Evolutionary conservation across 306 rosid genomes (phyloP), one percentile per base, ranked within the genome.

Genomic region (Cicer pinnatifidum): DNA sequence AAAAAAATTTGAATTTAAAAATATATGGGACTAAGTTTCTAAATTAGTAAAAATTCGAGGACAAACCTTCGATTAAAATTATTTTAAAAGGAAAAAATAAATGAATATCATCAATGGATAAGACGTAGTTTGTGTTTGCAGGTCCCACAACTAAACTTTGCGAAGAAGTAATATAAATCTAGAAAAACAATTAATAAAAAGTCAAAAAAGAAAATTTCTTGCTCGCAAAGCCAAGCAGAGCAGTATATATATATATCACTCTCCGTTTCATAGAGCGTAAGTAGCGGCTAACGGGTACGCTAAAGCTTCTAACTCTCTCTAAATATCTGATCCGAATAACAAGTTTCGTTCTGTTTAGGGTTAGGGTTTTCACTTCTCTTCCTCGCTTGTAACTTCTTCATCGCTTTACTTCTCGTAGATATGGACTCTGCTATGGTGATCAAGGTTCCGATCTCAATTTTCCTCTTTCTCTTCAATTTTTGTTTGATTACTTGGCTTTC

Each of bases 381-480:
- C 53, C 9, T 54, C 61, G 51, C 53, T 65, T 45, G 56, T 20
- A n/a, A 39, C 88, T 53, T 58, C 39, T 43, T 33, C 35, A 8
- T 41, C 73, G 60, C n/a, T 71, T 38, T 6, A 33, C 1, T 47
- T 73, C 71, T 67, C 41, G 6, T 6, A 72, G 81, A 78, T 54
- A 93, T 91, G 97, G 94, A 79, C 67, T 79, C 90, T 16, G 9
- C 80, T 58, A 67, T 85, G 71, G 93, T 95, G 80, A 85, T 91
- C 84, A 90, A 90, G 99, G 99, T 95, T 58, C 8, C 50, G 47
- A 59, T 82, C 82, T 73, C 62, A 10, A 48, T 13, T 38, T 56
- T 67, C 47, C 43, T 16, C 6, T 57, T 50, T 17, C 11, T 5
- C 0, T 19, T 2, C 1, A 23, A 0, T 9, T 52, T 48, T 28